These are phyloP conservation scores for Fusarium austroafricanum DNA, from an alignment of 2,329 filamentous ascomycete genomes.

Conservation along the genomic window DNA sequence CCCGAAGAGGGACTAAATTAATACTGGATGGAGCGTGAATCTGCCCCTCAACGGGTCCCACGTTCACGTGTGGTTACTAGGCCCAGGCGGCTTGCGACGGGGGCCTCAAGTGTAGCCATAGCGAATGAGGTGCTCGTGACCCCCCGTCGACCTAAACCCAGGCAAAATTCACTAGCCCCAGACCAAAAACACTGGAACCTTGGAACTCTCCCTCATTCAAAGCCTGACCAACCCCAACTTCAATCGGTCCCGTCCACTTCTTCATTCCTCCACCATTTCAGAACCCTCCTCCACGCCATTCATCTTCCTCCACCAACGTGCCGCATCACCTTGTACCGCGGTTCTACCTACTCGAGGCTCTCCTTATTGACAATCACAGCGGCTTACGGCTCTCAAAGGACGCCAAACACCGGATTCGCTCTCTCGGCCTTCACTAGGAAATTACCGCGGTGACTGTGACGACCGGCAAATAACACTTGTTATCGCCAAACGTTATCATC, in stretches of 20 bases:
- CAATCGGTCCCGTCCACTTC: slow-evolving; percentile 31
- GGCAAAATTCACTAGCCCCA: slow-evolving; percentile 39
- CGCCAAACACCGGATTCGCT: not conserved
- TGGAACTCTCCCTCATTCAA: slow-evolving; percentile 33
- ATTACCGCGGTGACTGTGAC: slow-evolving; percentile 3
- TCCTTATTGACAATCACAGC: not conserved
- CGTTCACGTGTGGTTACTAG: slow-evolving; percentile 29
- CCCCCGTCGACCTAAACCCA: slow-evolving; percentile 17
- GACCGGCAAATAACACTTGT: slow-evolving; percentile 5
- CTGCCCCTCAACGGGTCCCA: slow-evolving; percentile 20
- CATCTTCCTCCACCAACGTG: not conserved
- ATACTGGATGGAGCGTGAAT: slow-evolving; percentile 13
- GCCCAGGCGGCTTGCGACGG: slow-evolving; percentile 12
- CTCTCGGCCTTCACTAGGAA: slow-evolving; percentile 4
- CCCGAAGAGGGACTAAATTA: slow-evolving; percentile 14
- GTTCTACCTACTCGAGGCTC: not conserved
- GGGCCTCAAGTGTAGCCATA: slow-evolving; percentile 27
- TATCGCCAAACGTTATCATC: not conserved
- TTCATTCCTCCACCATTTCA: slow-evolving; percentile 36
- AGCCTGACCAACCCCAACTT: slow-evolving; percentile 30
- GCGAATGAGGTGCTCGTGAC: slow-evolving; percentile 39
- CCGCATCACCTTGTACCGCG: not conserved
- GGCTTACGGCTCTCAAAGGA: not conserved
- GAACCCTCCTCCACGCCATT: slow-evolving; percentile 22
- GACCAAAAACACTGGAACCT: slow-evolving; percentile 34